These are phyloP conservation scores for Tetrapisispora pingtungensis DNA, from an alignment of 805 yeast genomes.

Conservation along the genomic window DNA sequence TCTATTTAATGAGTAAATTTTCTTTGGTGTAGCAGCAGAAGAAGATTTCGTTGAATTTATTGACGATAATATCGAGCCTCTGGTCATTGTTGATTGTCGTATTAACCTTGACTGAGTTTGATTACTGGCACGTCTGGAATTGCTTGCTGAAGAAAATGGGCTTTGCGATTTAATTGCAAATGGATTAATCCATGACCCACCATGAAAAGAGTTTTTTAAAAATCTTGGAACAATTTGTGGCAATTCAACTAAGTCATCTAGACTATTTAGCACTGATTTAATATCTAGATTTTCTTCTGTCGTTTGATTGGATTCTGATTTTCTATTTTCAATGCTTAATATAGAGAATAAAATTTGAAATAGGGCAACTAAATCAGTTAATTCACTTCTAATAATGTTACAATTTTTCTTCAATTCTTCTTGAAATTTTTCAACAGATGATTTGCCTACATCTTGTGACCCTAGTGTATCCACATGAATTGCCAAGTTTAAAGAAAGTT, in stretches of 20 bases:
- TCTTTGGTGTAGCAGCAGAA: constrained; percentile 4
- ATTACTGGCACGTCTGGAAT: not conserved
- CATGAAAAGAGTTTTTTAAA: constrained; percentile 53
- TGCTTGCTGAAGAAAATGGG: not conserved
- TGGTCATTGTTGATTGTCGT: not conserved
- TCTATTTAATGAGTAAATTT: constrained; percentile 10
- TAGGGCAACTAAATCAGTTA: not conserved
- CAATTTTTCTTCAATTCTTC: not conserved
- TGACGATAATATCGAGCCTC: constrained; percentile 2
- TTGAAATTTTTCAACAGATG: not conserved
- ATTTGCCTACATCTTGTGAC: not conserved
- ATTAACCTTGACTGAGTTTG: not conserved
- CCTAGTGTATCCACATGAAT: not conserved
- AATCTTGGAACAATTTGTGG: constrained; percentile 69
- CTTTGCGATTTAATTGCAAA: constrained; percentile 23
- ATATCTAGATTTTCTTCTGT: not conserved
- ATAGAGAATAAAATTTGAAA: not conserved
- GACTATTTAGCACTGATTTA: not conserved
- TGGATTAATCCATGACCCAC: constrained; percentile 74
- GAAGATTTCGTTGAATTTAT: constrained; percentile 1
- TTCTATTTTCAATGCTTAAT: not conserved
- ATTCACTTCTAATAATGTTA: not conserved
- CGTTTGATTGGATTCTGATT: not conserved
- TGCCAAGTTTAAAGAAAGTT: not conserved
- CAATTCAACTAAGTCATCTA: constrained; percentile 14